A percentile compares a stretch with the other conserved stretches of the same genome.
These are phyloP conservation scores for Wallacemonas rigidus DNA, from an alignment of 208 protist species.

Conservation along the genomic window DNA sequence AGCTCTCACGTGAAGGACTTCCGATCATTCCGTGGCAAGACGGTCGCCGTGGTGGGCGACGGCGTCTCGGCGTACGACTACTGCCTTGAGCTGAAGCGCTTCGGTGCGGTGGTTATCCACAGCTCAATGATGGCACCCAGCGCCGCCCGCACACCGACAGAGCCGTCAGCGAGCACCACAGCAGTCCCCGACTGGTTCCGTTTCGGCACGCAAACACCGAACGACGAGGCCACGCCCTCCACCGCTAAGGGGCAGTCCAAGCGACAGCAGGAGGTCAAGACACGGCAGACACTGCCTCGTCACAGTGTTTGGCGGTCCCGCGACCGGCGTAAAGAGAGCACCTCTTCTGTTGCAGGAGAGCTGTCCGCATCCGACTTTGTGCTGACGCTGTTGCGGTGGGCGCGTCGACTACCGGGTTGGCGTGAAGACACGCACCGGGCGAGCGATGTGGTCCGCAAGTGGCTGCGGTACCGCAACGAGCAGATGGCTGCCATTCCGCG, in stretches of 20 bases:
- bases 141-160: not conserved
- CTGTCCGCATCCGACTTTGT: conserved; percentile 35
- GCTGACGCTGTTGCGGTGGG: conserved; percentile 32
- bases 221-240: not conserved
- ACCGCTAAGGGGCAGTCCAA: not conserved
- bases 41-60: conserved; percentile 83
- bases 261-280: not conserved
- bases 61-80: conserved; percentile 85
- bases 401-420: conserved; percentile 48
- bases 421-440: conserved; percentile 45
- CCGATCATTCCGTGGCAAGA: conserved; percentile 62
- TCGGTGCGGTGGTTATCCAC: conserved; percentile 77
- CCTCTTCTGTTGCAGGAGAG: not conserved
- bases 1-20: conserved; percentile 87
- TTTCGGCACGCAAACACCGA: not conserved
- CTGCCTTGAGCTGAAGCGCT: conserved; percentile 60
- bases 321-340: not conserved
- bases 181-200: conserved; percentile 1
- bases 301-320: not conserved
- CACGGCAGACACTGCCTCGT: too few species aligned
- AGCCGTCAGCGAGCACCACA: not conserved
- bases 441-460: conserved; percentile 53
- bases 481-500: conserved; percentile 35
- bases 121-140: conserved; percentile 34
- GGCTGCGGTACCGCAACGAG: conserved; percentile 52